Base-by-base conservation (phyloP, 1,139 yeast genomes). In the Saccharomycopsis hybrid region DNA sequence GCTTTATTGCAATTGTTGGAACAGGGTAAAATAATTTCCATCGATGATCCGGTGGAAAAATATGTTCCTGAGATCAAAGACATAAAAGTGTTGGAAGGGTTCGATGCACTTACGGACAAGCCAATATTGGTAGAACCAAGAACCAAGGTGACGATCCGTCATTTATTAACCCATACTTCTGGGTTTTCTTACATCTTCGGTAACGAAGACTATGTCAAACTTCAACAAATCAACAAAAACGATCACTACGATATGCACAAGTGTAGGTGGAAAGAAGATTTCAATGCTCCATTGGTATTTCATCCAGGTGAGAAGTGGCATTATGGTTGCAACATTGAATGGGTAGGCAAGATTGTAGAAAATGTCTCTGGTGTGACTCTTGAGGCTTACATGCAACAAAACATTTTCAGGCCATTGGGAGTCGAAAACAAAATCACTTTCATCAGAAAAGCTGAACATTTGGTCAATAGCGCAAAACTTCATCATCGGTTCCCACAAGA, bases 221-320 rank as follows among this genome's bases (percentile, higher is more conserved):
- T 54, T 56, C 61, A 41, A 61, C 9, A 36, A 24, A 18, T 18
- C 18, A 60, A 61, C 3, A 36, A 36, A 24, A 5, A 11, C 24
- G 18, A 9, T 5, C 54, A 51, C 1, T 50, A 57, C 31, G 18
- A 18, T 18, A 18, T 18, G 18, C 48, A 50, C 11, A 55, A 55
- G 27, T 36, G 52, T 56, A 18, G 39, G 24, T 64, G 41, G 59
- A 51, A 57, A 2, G 45, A 52, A 18, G 55, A 51, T 18, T 57
- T 56, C 33, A 27, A 62, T 2, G 58, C 59, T 44, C 82, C 82
- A 0, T 65, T 78, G 47, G 52, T 70, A 2, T 69, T 66, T 52
- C 81, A 78, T 57, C 84, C 84, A 1, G 83, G 83, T 1, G 61
- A 75, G 0, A 57, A 62, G 7, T 78, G 78, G 74, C 60, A 62